Evolutionary conservation across 768 basidiomycete species (phyloP).

Genomic region (Coprinopsis cinerea): DNA sequence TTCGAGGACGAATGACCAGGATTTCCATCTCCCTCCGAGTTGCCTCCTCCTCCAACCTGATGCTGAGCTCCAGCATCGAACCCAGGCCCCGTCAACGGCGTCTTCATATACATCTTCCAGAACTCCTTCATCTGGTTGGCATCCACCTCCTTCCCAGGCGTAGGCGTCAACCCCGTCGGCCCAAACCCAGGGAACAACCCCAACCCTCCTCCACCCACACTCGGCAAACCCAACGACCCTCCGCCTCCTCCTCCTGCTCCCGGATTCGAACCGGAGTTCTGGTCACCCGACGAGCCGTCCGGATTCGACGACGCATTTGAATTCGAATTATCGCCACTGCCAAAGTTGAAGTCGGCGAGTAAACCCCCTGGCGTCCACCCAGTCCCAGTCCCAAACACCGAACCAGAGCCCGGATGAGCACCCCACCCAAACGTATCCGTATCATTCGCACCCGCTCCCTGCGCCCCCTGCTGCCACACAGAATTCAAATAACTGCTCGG

Average conservation of each 20-base stretch:
- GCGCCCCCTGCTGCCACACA: background rate
- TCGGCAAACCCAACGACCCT: background rate
- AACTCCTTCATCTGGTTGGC: constrained; percentile 55
- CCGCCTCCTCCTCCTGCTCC: background rate
- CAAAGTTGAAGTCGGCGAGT: constrained; percentile 1
- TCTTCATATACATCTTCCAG: constrained; percentile 72
- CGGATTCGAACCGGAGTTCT: too few relatives aligned
- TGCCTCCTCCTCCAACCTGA: background rate
- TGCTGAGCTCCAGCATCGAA: constrained; percentile 11
- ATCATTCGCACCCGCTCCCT: background rate
- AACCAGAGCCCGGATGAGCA: background rate
- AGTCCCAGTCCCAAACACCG: background rate
- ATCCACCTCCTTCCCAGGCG: constrained; percentile 22
- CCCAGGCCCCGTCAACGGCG: constrained; percentile 46
- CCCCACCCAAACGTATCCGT: background rate
- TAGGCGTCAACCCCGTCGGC: constrained; percentile 9
- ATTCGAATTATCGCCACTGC: background rate
- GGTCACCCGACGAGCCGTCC: too few relatives aligned
- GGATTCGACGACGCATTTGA: background rate
- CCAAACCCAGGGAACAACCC: constrained; percentile 2
- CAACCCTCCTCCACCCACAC: background rate
- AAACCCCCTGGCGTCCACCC: constrained; percentile 9
- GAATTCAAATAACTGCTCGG: constrained; percentile 3
- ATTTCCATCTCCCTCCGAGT: background rate
- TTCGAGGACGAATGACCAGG: background rate